Evolutionary conservation across 495 filamentous ascomycete species (phyloP).

Genomic region (Sordaria brevicollis): DNA sequence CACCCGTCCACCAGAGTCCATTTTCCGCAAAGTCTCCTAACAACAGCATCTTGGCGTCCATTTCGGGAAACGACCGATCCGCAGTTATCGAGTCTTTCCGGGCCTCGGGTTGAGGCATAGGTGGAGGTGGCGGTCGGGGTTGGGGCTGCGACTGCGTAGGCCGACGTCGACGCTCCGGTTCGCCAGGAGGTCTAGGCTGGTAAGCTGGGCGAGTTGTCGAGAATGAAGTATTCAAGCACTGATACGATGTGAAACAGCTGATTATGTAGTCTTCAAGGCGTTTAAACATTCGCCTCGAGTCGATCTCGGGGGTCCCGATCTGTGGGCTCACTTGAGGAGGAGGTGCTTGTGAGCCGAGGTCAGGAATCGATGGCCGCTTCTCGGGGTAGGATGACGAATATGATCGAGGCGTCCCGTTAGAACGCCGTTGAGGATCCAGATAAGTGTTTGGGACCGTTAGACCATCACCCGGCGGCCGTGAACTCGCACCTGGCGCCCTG

Average conservation of each 20-base stretch:
- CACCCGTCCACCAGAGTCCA: conserved; percentile 73
- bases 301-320: conserved; percentile 13
- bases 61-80: conserved; percentile 28
- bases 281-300: conserved; percentile 48
- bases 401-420: conserved; percentile 16
- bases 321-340: conserved; percentile 6
- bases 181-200: not conserved
- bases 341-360: not conserved
- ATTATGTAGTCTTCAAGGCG: conserved; percentile 68
- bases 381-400: conserved; percentile 34
- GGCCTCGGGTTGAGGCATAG: conserved; percentile 3
- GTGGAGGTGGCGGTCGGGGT: not conserved
- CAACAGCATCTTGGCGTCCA: conserved; percentile 70
- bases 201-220: conserved; percentile 30
- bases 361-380: conserved; percentile 10
- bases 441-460: conserved; percentile 7
- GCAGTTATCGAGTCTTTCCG: conserved; percentile 19
- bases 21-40: conserved; percentile 77
- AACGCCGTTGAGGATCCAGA: conserved; percentile 20
- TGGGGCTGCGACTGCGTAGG: not conserved
- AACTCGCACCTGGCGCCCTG: not conserved
- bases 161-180: conserved; percentile 8
- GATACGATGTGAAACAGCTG: conserved; percentile 53
- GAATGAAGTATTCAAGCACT: conserved; percentile 68
- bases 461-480: not conserved